Base-by-base conservation (phyloP, 2,329 filamentous ascomycete species). In the Sarocladiaceae sp. region DNA sequence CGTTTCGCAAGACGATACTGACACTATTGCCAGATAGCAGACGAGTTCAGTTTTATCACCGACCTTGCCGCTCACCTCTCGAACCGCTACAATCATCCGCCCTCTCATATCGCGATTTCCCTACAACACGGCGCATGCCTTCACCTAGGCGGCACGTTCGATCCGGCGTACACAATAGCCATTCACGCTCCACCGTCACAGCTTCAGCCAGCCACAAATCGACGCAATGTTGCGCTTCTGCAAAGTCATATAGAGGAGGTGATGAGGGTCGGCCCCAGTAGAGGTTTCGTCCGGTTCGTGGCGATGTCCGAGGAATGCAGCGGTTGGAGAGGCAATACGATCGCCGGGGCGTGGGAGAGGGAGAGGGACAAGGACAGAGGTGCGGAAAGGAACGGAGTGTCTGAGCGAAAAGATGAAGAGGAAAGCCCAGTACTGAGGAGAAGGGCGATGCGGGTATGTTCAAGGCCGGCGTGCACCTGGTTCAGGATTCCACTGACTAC, bases 81-180 rank as follows among this genome's bases (percentile, higher is more conserved):
- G 2, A 78, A 81, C 54, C 82, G 90, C 44, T 96, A 91, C 64
- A 83, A 87, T 55, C 82, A 88, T 25, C 83, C 88, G 2, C 78
- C 89, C 53, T 81, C 83, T 2, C 87, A 84, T 8, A 84, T 96
- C 53, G 81, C 88, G 63, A 81, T 95, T 44, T 86, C 82, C 2
- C 71, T 96, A n/a, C 80, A 87, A 37, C 88, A 94, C 62, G 84
- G 86, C 23, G 79, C 82, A 13, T 88, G 86, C 62, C 80, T 96
- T 59, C 74, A 90, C 52, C 86, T 93, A 55, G 87, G 82, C 2
- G 87, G 85, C 31, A 84, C 83, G 4, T 87, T 89, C 57, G 86
- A 91, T 49, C 87, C 89, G 3, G 88, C 89, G 18, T 97, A 96
- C 63, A 79, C 85, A 54, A 74, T 96, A 62, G 86, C 82, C 29